Base-by-base conservation (phyloP, 2,329 filamentous ascomycete species). In the Cordyceps cateniannulata region DNA sequence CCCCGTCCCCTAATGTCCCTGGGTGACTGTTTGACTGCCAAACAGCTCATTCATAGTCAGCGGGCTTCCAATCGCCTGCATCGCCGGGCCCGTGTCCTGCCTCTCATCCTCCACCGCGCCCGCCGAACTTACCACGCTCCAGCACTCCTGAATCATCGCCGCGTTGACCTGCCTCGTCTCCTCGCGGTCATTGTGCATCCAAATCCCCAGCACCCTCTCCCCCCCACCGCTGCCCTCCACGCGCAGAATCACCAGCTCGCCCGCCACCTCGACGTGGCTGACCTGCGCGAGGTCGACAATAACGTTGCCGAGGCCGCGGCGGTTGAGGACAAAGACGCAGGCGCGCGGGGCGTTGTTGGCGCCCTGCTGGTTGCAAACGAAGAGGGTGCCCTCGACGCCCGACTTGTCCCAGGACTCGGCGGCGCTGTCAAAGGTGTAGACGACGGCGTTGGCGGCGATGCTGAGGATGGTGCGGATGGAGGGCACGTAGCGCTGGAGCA, bases 361-460 rank as follows among this genome's bases (percentile, higher is more conserved):
- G 29, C 72, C 3, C 72, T 70, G 3, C 69, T 84, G 81, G 65
- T 89, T 82, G 78, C 90, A 96, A 58, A 98, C 84, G 72, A 98
- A 99, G 65, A 98, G 79, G 14, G 91, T 90, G 44, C 95, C 95
- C 74, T 96, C 93, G 12, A 93, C 83, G 60, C 87, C 89, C 50
- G 84, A 84, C 78, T 96, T 96, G 71, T 95, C 89, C 95, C 95
- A 98, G 62, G 79, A 76, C 57, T 83, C 78, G 3, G 85, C 81
- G 5, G 80, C 75, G 51, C 84, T 79, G 63, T 81, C 84, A 76
- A 96, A 95, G 52, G 83, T 84, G 79, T 97, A 98, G 66, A 97
- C 83, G 40, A 95, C 90, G 27, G 90, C 89, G 69, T 93, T 96
- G 35, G 90, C 88, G 6, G 91, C 91, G 66, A 95, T 88, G 64